Base-by-base conservation (phyloP, 352 stramenopile genomes). In the Phytophthora pinifolia region DNA sequence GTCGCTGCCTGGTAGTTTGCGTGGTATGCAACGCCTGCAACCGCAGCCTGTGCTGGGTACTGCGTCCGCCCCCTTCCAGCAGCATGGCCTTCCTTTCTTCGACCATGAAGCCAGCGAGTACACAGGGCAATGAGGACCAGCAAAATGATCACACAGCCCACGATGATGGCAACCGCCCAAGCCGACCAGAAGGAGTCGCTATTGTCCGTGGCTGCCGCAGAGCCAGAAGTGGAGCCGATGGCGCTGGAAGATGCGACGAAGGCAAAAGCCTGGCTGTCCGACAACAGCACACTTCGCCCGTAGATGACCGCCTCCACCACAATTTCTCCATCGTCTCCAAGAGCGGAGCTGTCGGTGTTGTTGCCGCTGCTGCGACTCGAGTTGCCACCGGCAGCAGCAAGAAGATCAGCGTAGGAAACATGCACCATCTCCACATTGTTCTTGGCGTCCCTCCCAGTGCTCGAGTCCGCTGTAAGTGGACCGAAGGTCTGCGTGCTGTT, bases 341-440 rank as follows among this genome's bases (percentile, higher is more conserved):
- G 45, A 39, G 56, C 42, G 17, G 47, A 47, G n/a, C 44, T 55
- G 15, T 70, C 36, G 34, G 35, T 61, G 36, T 25, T 30, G 34
- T 65, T 63, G 10, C 68, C 70, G 18, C 32, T 54, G 25, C 18
- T 63, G 32, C 25, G 58, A 20, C 54, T 70, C 9, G 42, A 49
- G 29, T 69, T 70, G 38, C 38, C 37, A 46, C 50, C 49, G 3
- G 74, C 65, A 33, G 79, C 74, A 39, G 70, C 58, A 6, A 87
- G 36, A 17, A 93, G 65, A 22, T 88, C 67, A 39, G 65, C 48
- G 50, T 93, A 92, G 27, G 75, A 78, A 9, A 92, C 81, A 22
- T 82, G 67, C 15, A 93, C 83, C 79, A 93, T 88, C 53, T 93
- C 83, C 17, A 93, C 77, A 54, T 93, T 93, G 70, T 93, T 93